Evolutionary conservation across 306 rosid genomes (phyloP), one percentile per base, ranked within the genome.

Genomic region (Phaseolus lunatus): DNA sequence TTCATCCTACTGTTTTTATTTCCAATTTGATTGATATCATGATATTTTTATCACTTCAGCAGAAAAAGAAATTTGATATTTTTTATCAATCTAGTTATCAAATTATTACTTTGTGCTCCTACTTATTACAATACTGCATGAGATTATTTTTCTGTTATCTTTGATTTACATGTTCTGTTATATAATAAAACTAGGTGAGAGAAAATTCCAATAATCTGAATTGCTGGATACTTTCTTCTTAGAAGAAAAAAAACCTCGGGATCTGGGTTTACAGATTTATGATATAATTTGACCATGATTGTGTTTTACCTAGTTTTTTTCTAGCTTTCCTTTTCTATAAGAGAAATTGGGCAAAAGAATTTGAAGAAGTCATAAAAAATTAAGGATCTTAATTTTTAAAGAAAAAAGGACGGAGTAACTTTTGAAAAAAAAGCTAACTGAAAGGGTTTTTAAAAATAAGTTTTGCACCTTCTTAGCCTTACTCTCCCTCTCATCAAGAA

Each of bases 71-170:
- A 39, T 39, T 8, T 15, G 57, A 64, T 63, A 48, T 49, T 71
- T 77, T 77, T 83, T 50, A 50, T 70, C 66, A 48, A 56, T 57
- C 26, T 74, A 66, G 35, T 62, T 75, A 9, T 66, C 67, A 20
- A 75, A 53, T 76, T 29, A 33, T 71, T 57, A 63, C 18, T 41
- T 22, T 62, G 58, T 54, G 58, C 82, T 50, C 62, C 73, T 39
- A 2, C 44, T 49, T 66, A 29, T 49, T 66, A 29, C 20, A 33
- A 19, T 65, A 26, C 66, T 18, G 45, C 70, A 76, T 69, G 70
- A 76, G 77, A 52, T 26, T 35, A 20, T 70, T 53, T 8, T 43
- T 48, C 41, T 45, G 31, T 33, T 63, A 67, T 71, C 73, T 81
- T 75, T 59, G 57, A 54, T 56, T 70, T 70, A 71, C 71, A 31